These are phyloP conservation scores for Rhodotorula paludigena DNA, from an alignment of 768 basidiomycete species.

Conservation along the genomic window DNA sequence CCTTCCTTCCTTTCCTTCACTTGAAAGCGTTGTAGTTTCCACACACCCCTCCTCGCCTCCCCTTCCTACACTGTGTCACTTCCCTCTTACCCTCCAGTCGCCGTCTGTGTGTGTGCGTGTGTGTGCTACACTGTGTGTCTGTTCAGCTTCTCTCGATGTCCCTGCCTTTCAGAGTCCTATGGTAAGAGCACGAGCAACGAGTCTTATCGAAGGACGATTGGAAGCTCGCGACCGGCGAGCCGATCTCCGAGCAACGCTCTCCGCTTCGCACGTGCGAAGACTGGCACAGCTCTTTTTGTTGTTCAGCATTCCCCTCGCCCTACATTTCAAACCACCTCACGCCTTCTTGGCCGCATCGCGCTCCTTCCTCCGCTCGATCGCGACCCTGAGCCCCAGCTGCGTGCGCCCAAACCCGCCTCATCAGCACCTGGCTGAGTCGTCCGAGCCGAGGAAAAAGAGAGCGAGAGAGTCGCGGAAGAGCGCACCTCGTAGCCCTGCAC, in stretches of 20 bases:
- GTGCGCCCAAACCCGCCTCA: not conserved
- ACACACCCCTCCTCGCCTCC: not conserved
- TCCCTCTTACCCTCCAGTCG: not conserved
- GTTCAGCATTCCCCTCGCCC: not conserved
- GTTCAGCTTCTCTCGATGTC: no score
- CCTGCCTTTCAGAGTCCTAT: no score
- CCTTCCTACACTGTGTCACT: not conserved
- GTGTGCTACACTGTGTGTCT: no score
- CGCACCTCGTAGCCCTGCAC: conserved; percentile 28
- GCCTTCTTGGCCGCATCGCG: conserved; percentile 1
- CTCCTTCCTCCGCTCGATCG: conserved; percentile 11
- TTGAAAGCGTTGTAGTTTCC: not conserved
- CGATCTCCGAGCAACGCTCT: no score
- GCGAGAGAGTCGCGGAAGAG: not conserved
- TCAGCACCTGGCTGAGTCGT: not conserved
- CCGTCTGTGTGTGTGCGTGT: not conserved
- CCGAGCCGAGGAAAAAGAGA: no score
- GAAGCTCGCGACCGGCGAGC: no score
- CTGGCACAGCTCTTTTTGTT: no score
- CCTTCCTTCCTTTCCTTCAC: not conserved
- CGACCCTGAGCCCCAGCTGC: conserved; percentile 8
- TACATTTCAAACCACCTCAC: no score
- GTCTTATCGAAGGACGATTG: no score
- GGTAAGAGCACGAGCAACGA: no score
- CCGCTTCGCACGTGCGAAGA: no score